Evolutionary conservation across 495 filamentous ascomycete species (phyloP), one percentile per base, ranked within the genome.

Genomic region (Neurospora sp.): DNA sequence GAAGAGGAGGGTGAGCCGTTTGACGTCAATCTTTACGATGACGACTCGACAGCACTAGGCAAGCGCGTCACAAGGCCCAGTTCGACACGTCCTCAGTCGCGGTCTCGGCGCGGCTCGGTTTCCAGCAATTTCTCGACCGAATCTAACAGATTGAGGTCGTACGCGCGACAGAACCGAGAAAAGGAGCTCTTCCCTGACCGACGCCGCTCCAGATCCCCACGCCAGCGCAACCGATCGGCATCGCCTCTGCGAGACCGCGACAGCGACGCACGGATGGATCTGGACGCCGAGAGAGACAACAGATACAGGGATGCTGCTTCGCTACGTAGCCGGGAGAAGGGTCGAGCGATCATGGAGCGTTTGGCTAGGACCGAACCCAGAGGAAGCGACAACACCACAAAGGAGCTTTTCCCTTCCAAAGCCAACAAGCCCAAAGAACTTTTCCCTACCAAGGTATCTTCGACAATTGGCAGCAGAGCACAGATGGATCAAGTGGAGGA

Each of bases 1-100:
- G 78, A 82, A 10, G 85, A 87, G 72, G 84, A 87, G 5, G 86
- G 86, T 69, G 84, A 87, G 18, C 79, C 81, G 1, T 93, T 94
- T 76, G 89, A 90, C 75, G 91, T 87, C 31, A 91, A 85, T 72
- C 89, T 97, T 81, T 97, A 96, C 74, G 94, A 94, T 74, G 94
- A 96, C 71, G 84, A 88, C 73, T 77, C 83, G 70, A 78, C 74
- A 10, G 76, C 84, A 1, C 69, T 83, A 18, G 81, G 81, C 18
- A 77, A 76, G 71, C 79, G 83, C 35, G 71, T 77, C 31, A 41
- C 75, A 66, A 66, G 53, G 53, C 53, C 53, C 31, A 14, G 27
- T 5, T 66, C 53, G 7, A 37, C 53, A 66, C 8, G 70, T 16
- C 74, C 77, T 69, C 72, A 70, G 18, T 75, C 78, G 31, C 77